Conservation (phyloP, 169 alveolate species). For the Theileria sp. region DNA sequence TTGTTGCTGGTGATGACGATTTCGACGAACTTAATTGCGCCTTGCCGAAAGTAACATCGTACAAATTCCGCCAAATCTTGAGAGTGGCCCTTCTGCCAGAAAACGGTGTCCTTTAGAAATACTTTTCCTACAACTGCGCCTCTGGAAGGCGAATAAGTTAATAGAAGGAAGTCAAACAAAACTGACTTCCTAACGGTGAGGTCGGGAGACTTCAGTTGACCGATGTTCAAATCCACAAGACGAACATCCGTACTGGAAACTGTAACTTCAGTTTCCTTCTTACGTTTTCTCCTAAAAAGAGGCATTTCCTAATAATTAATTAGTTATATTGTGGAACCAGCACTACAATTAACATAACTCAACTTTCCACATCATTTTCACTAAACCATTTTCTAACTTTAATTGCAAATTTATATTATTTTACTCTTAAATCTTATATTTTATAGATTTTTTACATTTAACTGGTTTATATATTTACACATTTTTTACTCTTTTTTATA, state of each 20-base stretch:
- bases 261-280: neutral
- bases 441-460: too few species aligned
- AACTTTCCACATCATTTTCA: neutral
- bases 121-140: constrained; percentile 10
- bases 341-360: neutral
- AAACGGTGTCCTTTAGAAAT: constrained; percentile 3
- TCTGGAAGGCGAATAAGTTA: neutral
- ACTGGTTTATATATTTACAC: neutral
- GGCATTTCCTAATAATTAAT: neutral
- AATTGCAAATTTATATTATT: too few species aligned
- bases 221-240: neutral
- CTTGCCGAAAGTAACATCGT: neutral
- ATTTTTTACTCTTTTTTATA: neutral
- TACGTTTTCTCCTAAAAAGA: constrained; percentile 6
- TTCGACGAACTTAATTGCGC: constrained; percentile 5
- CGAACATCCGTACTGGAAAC: neutral
- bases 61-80: neutral
- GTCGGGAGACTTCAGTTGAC: neutral
- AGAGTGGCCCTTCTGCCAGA: constrained; percentile 7
- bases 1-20: neutral
- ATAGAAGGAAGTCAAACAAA: constrained; percentile 7
- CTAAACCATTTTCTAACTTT: neutral
- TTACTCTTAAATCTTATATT: neutral
- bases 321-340: neutral
- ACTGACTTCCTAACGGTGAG: neutral